Percentiles rank a stretch among this genome's conserved stretches.
Evolutionary conservation across 257 asterid genomes (phyloP).

Genomic region (Voacanga thouarsii): DNA sequence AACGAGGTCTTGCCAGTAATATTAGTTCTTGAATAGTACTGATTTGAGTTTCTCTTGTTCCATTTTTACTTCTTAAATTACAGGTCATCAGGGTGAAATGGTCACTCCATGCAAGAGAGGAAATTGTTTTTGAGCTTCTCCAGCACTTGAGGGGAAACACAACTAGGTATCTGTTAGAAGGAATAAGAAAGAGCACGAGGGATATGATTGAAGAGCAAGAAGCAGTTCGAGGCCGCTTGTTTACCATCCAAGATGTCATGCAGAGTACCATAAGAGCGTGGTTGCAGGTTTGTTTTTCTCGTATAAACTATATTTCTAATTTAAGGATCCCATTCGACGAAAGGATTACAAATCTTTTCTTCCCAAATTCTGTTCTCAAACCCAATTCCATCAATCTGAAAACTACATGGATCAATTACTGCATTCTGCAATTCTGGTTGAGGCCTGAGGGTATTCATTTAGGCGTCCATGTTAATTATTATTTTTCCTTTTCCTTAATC

Average conservation of each 20-base stretch:
- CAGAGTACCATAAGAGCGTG: constrained; percentile 94
- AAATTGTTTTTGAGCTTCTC: constrained; percentile 86
- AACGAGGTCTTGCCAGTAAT: neutral
- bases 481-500: neutral
- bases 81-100: constrained; percentile 95
- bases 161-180: constrained; percentile 61
- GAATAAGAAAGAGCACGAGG: constrained; percentile 76
- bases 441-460: neutral
- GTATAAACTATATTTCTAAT: neutral
- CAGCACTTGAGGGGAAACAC: constrained; percentile 81
- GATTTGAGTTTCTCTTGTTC: neutral
- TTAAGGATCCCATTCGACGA: neutral
- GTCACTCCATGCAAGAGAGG: constrained; percentile 99
- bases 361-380: neutral
- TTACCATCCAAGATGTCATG: constrained; percentile 98
- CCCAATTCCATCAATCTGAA: neutral
- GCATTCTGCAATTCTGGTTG: neutral
- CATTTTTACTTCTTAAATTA: neutral
- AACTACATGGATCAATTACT: neutral
- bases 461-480: neutral
- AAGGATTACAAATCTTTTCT: neutral
- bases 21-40: neutral
- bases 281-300: constrained; percentile 65
- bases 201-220: constrained; percentile 98
- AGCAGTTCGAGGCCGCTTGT: constrained; percentile 94